Evolutionary conservation across 1,284 basidiomycete species (phyloP), one percentile per base, ranked within the genome.

Genomic region (Rhodotorula sp.): DNA sequence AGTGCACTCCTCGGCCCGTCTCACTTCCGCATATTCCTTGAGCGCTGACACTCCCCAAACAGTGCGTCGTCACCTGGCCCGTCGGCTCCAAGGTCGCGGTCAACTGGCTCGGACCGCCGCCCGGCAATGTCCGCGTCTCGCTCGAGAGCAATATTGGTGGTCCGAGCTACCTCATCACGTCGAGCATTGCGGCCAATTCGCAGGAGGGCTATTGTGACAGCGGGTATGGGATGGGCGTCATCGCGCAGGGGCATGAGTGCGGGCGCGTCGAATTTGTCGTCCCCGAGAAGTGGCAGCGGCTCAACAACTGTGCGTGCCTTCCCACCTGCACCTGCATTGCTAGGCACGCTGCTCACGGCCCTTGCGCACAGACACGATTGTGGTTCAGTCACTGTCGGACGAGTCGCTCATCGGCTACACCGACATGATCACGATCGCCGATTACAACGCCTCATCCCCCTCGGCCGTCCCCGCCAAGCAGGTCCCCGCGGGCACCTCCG

Each of bases 71-170:
- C 9, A 70, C 65, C 19, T 77, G 75, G 75, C 54, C 66, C 7
- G 55, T 75, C 49, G 73, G 75, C n/a, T 66, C 70, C 23, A 7
- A 53, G 7, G 68, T 70, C 44, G 67, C 64, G n/a, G 73, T 77
- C 49, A 77, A 77, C 66, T 77, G 75, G 75, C 61, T 77, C 62
- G 62, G 64, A 41, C 75, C 74, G 23, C 70, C 68, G 2, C 44
- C 56, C 5, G 75, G 75, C 25, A 58, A 75, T 59, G 75, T 77
- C 21, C 60, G 67, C 8, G 70, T 77, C 57, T 52, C 64, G 50
- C 65, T 77, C 50, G 62, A 46, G 45, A 66, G 62, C 52, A 73
- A 71, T 55, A 65, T 68, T 17, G 74, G 72, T 21, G 74, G 74
- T 3, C 67, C 74, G 45, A 70, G 63, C 12, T 76, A 76, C 65